Base-by-base conservation (phyloP, 1,284 basidiomycete genomes). In the Fomitopsis palustris region DNA sequence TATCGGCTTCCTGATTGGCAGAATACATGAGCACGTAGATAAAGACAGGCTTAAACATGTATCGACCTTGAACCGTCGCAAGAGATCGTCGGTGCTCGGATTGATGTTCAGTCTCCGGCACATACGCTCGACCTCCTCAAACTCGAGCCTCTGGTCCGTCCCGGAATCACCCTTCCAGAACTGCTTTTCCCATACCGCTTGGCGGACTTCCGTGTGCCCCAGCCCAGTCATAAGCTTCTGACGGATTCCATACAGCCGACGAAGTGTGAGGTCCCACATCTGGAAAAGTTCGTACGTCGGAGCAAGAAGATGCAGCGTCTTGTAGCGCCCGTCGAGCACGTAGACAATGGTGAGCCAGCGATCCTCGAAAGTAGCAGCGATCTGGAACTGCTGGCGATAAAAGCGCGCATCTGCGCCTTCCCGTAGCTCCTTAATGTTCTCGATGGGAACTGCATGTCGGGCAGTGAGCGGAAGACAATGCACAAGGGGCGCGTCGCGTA, bases 401-500 rank as follows among this genome's bases (percentile, higher is more conserved):
- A 91, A 90, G 37, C 89, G 78, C 29, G 93, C 86, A 62, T 92
- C 84, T 10, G 84, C 69, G 49, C 88, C 92, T 7, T 90, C 84
- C 14, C 96, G 90, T 9, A 99, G 84, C 70, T 98, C 96, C 62
- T 95, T 91, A 72, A 99, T 95, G 64, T 86, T 86, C 72, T 94
- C 93, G 65, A 98, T 90, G 3, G 92, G 89, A 57, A 97, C 95
- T 93, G 69, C 25, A 49, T 27, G n/a, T 47, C 2, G 27, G 42
- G 47, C 43, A 23, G 27, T 23, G 16, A 47, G 33, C 41, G 16
- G 19, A 23, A 25, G 23, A 19, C 21, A 16, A 58, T 19, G 31
- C 5, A n/a, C 35, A 35, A 41, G 51, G 10, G 23, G 31, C 38
- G 37, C 31, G 52, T 17, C 23, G 85, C 90, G 64, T 65, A 95